Evolutionary conservation across 2,329 filamentous ascomycete genomes (phyloP).

Genomic region (Kalmusia sp.): DNA sequence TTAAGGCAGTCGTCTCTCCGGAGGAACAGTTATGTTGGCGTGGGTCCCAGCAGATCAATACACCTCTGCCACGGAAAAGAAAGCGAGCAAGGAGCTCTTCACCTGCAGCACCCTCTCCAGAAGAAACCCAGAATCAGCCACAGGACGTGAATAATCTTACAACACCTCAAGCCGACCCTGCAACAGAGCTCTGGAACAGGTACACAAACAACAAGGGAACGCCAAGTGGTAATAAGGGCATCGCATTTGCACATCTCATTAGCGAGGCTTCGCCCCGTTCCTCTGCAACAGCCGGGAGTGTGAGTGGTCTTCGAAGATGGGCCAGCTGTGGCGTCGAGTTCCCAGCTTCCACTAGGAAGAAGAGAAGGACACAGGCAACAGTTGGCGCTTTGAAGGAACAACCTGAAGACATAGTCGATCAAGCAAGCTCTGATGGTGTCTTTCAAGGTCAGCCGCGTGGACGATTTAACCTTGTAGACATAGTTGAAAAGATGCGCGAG

Average conservation of each 20-base stretch:
- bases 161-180: slow-evolving; percentile 56
- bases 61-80: slow-evolving; percentile 50
- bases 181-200: slow-evolving; percentile 55
- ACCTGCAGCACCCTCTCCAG: slow-evolving; percentile 48
- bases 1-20: slow-evolving; percentile 59
- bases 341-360: slow-evolving; percentile 52
- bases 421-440: slow-evolving; percentile 40
- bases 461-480: slow-evolving; percentile 38
- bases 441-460: slow-evolving; percentile 31
- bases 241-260: slow-evolving; percentile 53
- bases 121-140: slow-evolving; percentile 38
- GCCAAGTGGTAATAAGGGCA: slow-evolving; percentile 41
- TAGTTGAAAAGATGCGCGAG: slow-evolving; percentile 55
- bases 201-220: slow-evolving; percentile 52
- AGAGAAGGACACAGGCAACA: slow-evolving; percentile 43
- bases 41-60: slow-evolving; percentile 51
- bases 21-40: slow-evolving; percentile 69
- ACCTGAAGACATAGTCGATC: slow-evolving; percentile 36
- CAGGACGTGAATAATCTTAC: slow-evolving; percentile 31
- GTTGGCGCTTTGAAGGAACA: slow-evolving; percentile 38
- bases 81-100: slow-evolving; percentile 58
- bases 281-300: slow-evolving; percentile 52
- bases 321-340: slow-evolving; percentile 59
- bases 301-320: slow-evolving; percentile 56
- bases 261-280: slow-evolving; percentile 56